Evolutionary conservation across 2,329 filamentous ascomycete species (phyloP).

Genomic region (Talaromyces sp.): DNA sequence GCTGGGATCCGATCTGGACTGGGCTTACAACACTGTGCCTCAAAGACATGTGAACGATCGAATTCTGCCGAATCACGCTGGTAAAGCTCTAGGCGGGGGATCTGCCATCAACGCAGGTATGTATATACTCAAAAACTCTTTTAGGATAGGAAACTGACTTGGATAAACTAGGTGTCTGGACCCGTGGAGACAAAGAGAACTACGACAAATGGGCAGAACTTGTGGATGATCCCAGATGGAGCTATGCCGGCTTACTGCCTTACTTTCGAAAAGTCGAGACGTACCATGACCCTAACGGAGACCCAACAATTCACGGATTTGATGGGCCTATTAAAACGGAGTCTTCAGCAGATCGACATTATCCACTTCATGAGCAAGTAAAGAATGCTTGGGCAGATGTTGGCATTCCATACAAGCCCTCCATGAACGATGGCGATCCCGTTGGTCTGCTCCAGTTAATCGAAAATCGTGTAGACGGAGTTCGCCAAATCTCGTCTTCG

Average conservation of each 20-base stretch:
- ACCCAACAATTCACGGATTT: conserved; percentile 22
- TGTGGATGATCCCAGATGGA: conserved; percentile 42
- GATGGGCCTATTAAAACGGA: conserved; percentile 27
- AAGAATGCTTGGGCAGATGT: conserved; percentile 34
- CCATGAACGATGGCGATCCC: conserved; percentile 25
- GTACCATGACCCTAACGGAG: conserved; percentile 18
- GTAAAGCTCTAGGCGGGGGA: conserved; percentile 40
- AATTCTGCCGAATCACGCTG: conserved; percentile 12
- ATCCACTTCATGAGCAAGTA: conserved; percentile 1
- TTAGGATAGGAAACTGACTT: too few species aligned
- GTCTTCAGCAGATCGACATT: conserved; percentile 18
- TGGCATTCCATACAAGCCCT: conserved; percentile 22
- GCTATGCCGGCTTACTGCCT: conserved; percentile 42
- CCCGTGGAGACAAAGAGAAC: conserved; percentile 33
- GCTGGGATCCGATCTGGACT: neutral
- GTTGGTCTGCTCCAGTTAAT: conserved; percentile 24
- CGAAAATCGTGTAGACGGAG: conserved; percentile 23
- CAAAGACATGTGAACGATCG: conserved; percentile 5
- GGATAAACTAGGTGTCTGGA: conserved; percentile 24
- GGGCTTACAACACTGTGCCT: neutral
- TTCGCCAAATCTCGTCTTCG: conserved; percentile 24
- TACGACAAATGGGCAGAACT: conserved; percentile 41
- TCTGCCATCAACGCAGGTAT: conserved; percentile 38
- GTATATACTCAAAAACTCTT: neutral
- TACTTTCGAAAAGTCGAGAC: conserved; percentile 43